These are phyloP conservation scores for Aspergillus ostianus DNA, from an alignment of 495 filamentous ascomycete species.

Conservation along the genomic window DNA sequence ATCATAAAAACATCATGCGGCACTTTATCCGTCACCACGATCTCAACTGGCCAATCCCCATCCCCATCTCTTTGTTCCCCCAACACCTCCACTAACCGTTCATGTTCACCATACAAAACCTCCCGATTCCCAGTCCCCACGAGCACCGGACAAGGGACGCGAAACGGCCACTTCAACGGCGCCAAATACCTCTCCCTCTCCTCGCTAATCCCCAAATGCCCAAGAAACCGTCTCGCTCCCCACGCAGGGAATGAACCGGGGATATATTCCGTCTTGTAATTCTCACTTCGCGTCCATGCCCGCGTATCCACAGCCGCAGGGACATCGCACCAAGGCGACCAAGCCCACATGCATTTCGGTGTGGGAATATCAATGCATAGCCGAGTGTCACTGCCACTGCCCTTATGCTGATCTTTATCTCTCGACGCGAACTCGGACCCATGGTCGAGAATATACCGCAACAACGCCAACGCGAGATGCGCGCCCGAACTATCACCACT, in stretches of 20 bases:
- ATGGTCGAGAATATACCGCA: slow-evolving; percentile 27
- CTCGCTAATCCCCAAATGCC: slow-evolving; percentile 16
- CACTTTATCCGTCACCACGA: slow-evolving; percentile 29
- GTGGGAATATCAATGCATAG: slow-evolving; percentile 2
- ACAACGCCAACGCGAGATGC: slow-evolving; percentile 37
- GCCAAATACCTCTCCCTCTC: slow-evolving; percentile 30
- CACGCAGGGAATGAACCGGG: slow-evolving; percentile 29
- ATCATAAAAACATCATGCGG: slow-evolving; percentile 43
- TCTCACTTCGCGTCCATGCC: slow-evolving; percentile 23
- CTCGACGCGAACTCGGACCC: no score
- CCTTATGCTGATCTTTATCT: no score
- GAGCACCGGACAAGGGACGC: slow-evolving; percentile 32
- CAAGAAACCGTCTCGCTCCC: slow-evolving; percentile 31
- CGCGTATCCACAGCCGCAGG: slow-evolving; percentile 10
- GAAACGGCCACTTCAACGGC: slow-evolving; percentile 33
- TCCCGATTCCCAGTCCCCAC: slow-evolving; percentile 40
- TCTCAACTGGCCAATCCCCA: slow-evolving; percentile 22
- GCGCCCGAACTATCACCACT: slow-evolving; percentile 47
- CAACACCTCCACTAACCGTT: slow-evolving; percentile 30
- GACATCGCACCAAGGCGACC: slow-evolving; percentile 40
- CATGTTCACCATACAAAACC: slow-evolving; percentile 36
- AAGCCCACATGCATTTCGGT: slow-evolving; percentile 30
- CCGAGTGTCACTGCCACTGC: no score
- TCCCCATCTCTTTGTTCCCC: slow-evolving; percentile 12
- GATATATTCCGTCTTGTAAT: slow-evolving; percentile 39